A percentile compares a stretch with the other conserved stretches of the same genome.
Conservation (phyloP, 2,329 filamentous ascomycete genomes). For the Dothistroma pini region DNA sequence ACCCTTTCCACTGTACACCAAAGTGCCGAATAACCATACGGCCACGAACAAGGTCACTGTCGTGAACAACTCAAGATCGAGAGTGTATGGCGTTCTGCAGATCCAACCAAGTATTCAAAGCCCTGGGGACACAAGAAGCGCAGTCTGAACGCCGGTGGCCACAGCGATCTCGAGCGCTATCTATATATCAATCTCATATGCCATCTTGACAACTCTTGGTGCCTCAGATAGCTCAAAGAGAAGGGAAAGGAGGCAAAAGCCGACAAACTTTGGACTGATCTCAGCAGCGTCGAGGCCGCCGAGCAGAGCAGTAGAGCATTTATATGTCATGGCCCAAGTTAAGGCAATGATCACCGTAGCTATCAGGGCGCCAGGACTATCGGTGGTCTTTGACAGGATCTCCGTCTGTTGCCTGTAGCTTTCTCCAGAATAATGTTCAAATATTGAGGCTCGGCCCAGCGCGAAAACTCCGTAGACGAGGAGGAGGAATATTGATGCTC, state of each 20-base stretch:
- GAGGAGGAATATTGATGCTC: too few relatives aligned
- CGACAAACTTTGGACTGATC: background rate
- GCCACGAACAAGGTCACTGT: background rate
- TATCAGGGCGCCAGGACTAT: too few relatives aligned
- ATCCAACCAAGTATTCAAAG: background rate
- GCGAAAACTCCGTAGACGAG: too few relatives aligned
- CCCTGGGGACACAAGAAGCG: background rate
- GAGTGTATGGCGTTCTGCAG: background rate
- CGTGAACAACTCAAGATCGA: background rate
- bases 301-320: background rate
- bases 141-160: background rate
- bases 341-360: too few relatives aligned
- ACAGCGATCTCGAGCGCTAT: background rate
- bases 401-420: too few relatives aligned
- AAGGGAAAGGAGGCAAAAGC: background rate
- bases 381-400: too few relatives aligned
- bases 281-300: background rate
- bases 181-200: background rate
- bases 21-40: background rate
- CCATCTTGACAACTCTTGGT: background rate
- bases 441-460: too few relatives aligned
- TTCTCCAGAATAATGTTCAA: too few relatives aligned
- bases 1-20: background rate
- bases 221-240: background rate
- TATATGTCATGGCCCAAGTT: background rate